phyloP scores from a whole-genome alignment of 2,329 filamentous ascomycete genomes.

The Madurella fahalii region DNA sequence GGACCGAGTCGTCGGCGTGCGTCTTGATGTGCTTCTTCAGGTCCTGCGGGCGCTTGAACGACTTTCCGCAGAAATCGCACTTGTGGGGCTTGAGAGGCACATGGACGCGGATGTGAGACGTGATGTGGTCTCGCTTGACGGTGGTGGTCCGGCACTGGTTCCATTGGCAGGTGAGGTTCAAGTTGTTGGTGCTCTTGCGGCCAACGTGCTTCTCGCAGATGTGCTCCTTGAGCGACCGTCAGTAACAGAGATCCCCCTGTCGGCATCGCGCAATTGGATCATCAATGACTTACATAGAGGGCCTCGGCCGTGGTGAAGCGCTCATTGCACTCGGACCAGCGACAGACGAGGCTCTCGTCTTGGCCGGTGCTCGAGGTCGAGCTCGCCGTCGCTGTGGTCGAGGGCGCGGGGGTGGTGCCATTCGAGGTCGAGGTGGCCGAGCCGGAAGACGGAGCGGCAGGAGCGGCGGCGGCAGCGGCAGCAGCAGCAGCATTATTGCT shows the following conservation, averaged over 20 bases:
- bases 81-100: conserved; percentile 99
- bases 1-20: conserved; percentile 89
- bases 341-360: conserved; percentile 56
- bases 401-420: conserved; percentile 50
- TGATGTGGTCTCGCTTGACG: conserved; percentile 98
- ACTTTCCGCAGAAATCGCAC: conserved; percentile 97
- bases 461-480: conserved; percentile 20
- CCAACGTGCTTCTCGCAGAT: conserved; percentile 98
- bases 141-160: conserved; percentile 93
- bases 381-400: conserved; percentile 39
- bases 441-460: conserved; percentile 31
- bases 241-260: conserved; percentile 11
- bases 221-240: conserved; percentile 64
- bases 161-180: conserved; percentile 97
- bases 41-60: conserved; percentile 98
- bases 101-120: conserved; percentile 96
- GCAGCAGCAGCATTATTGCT: conserved; percentile 13
- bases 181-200: conserved; percentile 97
- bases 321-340: conserved; percentile 57
- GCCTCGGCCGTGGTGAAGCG: conserved; percentile 55
- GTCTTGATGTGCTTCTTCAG: conserved; percentile 99
- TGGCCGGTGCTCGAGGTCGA: conserved; percentile 20
- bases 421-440: conserved; percentile 44
- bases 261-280: no score
- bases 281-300: conserved; percentile 55